Conservation (phyloP, 176 grass and related monocot genomes). For the Aegilops speltoides region DNA sequence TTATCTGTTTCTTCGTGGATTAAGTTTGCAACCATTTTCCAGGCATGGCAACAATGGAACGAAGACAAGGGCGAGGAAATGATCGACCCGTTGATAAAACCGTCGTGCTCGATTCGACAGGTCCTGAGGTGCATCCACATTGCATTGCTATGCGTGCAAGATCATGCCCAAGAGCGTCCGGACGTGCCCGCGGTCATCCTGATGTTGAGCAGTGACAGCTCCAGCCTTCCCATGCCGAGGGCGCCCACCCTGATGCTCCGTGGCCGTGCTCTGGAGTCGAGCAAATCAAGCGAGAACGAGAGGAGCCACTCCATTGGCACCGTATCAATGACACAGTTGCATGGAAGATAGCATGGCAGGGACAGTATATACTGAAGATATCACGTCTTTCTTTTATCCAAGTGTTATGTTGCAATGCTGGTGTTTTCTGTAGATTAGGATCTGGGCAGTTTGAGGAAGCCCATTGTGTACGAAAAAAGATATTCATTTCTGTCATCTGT, state of each 20-base stretch:
- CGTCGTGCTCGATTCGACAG: slow-evolving; percentile 36
- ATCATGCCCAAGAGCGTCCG: slow-evolving; percentile 69
- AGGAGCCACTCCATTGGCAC: slow-evolving; percentile 38
- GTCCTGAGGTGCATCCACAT: slow-evolving; percentile 59
- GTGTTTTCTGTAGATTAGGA: slow-evolving; percentile 23
- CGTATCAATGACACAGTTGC: slow-evolving; percentile 51
- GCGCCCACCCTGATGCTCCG: slow-evolving; percentile 58
- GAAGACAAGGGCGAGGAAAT: slow-evolving; percentile 64
- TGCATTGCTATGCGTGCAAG: slow-evolving; percentile 78
- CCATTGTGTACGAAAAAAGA: not conserved
- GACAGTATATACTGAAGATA: slow-evolving; percentile 6
- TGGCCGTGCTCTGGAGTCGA: slow-evolving; percentile 15
- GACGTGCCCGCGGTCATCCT: slow-evolving; percentile 56
- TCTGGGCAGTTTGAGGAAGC: not conserved
- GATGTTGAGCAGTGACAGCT: slow-evolving; percentile 52
- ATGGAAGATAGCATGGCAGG: slow-evolving; percentile 52
- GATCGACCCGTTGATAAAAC: slow-evolving; percentile 61
- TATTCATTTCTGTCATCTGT: not conserved
- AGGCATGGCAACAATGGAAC: slow-evolving; percentile 89
- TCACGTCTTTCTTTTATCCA: not conserved
- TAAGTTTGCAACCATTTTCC: slow-evolving; percentile 13
- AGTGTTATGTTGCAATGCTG: not conserved
- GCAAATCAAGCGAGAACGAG: slow-evolving; percentile 49
- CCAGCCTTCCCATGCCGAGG: slow-evolving; percentile 46
- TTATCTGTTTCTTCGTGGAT: not conserved